Conservation (phyloP, 1,284 basidiomycete genomes). For the Microbotryum saponariae region DNA sequence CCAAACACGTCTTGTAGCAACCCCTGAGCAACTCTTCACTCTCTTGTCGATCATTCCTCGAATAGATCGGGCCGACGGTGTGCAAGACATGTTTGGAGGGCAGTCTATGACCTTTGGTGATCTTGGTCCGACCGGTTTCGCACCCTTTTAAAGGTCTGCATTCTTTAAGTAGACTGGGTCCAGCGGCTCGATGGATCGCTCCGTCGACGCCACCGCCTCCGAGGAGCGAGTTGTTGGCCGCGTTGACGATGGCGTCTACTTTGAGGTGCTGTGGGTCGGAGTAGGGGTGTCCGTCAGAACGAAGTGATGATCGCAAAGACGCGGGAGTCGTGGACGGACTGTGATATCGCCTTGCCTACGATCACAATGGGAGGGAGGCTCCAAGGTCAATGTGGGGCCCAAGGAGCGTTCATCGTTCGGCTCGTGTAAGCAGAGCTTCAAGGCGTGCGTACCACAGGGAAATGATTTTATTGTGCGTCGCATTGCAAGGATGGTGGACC, state of each 20-base stretch:
- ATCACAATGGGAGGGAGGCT: not conserved
- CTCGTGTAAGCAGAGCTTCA: not conserved
- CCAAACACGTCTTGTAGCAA: constrained; percentile 63
- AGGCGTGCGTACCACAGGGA: constrained; percentile 24
- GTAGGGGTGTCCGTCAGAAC: not conserved
- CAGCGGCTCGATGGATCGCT: constrained; percentile 79
- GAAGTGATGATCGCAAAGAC: not conserved
- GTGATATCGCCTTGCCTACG: constrained; percentile 70
- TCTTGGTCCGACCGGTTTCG: constrained; percentile 72
- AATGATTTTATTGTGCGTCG: constrained; percentile 25
- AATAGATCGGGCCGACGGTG: constrained; percentile 80
- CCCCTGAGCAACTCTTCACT: constrained; percentile 56
- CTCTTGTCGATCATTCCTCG: constrained; percentile 42
- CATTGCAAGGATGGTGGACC: constrained; percentile 5
- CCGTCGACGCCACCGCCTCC: constrained; percentile 79
- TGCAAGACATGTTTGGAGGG: constrained; percentile 70
- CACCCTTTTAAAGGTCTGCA: constrained; percentile 67
- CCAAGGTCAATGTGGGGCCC: not conserved
- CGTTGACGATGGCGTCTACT: constrained; percentile 77
- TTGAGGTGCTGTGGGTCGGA: constrained; percentile 44
- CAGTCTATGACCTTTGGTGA: constrained; percentile 50
- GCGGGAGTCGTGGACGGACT: not conserved
- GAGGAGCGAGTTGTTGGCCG: constrained; percentile 46
- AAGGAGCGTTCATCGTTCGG: not conserved
- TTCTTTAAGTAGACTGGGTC: constrained; percentile 61